Evolutionary conservation across 1,139 yeast genomes (phyloP), one percentile per base, ranked within the genome.

Genomic region (Suhomyces taliae): DNA sequence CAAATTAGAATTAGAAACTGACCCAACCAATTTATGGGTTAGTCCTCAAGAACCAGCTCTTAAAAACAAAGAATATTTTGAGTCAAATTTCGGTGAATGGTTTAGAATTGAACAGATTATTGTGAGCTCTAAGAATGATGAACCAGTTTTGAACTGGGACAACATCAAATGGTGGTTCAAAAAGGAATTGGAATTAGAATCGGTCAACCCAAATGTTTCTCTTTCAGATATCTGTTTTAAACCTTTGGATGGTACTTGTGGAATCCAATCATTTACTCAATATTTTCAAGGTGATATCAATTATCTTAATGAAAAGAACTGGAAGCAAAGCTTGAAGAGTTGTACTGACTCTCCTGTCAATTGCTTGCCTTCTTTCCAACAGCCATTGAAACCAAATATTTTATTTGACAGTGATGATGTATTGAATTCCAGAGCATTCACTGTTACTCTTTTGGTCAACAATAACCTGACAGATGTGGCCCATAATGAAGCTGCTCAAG

Each of bases 11-110:
- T 71, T 91, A 32, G 98, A 91, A 60, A 83, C 83, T 1, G 74
- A 87, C 55, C 98, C 98, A 0, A 80, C 87, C 1, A 81, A 83
- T 52, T 70, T 93, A 36, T 93, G 99, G 99, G 98, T 93, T 0
- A 85, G 95, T 55, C 85, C 95, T 1, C 61, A 70, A 24, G 88
- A 95, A n/a, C 81, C 79, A 6, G 90, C 90, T 12, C 85, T 77
- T 50, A 71, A 78, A 39, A 85, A 93, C 58, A 84, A 85, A 60
- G 70, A 76, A 45, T 83, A 76, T 56, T 93, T 84, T 61, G 97
- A 93, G 61, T 74, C 77, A 12, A 79, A 82, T 48, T 93, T 93
- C 66, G 97, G 98, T 0, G 96, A 95, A 38, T 93, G 95, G 74
- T 93, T 86, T 68, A 77, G 98, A 57, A 80, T 90, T 5, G 93